Base-by-base conservation (phyloP, 495 filamentous ascomycete genomes). In the Bathelium albidoporum region DNA sequence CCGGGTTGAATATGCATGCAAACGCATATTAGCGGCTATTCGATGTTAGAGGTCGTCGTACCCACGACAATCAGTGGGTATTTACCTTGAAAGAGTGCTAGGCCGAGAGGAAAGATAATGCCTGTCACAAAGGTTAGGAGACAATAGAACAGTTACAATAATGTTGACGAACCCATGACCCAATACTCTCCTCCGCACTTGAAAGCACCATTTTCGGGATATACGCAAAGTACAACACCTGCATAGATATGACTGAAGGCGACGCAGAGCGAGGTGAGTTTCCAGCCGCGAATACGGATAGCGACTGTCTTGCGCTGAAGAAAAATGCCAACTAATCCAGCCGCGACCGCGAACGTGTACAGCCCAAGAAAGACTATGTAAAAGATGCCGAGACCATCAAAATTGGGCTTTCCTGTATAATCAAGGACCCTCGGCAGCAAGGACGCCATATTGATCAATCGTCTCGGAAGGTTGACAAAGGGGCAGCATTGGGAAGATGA, bases 221-320 rank as follows among this genome's bases (percentile, higher is more conserved):
- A 85, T 12, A 80, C 83, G 32, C 87, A 76, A 65, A 89, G 79
- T 49, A 83, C 79, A 14, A 81, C 72, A 44, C 80, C 66, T 69
- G 81, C 79, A 75, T 89, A 91, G 29, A 87, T 66, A 67, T 90
- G 88, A 31, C 89, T 79, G 34, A 86, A 75, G 16, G 77, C 66
- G 49, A 88, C 76, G 29, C 84, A 82, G 16, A 80, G 49, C 7
- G 49, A 55, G 16, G 49, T 55, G 2, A 55, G 24, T 24, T 55
- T 55, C 49, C 49, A 55, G 20, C 49, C 49, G 29, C 49, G 49
- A 29, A 55, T 29, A 16, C 49, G 49, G 24, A 55, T 55, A 55
- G 49, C 49, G 29, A 16, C 49, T 55, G 49, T 55, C 24, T 55
- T 26, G 49, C 49, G 49, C 5, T 55, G 20, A 11, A 55, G 20